A percentile compares a stretch with the other conserved stretches of the same genome.
Evolutionary conservation across 352 stramenopile genomes (phyloP).

Genomic region (Pythium sp.): DNA sequence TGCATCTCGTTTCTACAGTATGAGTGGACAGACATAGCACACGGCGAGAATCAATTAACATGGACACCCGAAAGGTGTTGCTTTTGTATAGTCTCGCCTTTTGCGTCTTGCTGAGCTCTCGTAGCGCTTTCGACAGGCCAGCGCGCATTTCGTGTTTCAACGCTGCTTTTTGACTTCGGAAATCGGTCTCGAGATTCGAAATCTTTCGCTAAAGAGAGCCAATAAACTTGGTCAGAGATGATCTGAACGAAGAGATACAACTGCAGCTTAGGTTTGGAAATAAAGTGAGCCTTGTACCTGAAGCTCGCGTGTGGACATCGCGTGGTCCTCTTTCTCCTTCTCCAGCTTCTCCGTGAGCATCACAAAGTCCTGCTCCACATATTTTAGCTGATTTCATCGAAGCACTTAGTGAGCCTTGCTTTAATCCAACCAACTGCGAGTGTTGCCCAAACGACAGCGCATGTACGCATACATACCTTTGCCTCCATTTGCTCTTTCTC

Average conservation of each 20-base stretch:
- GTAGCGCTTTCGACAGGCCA: constrained; percentile 54
- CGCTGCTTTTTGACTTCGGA: constrained; percentile 26
- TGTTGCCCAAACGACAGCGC: background rate
- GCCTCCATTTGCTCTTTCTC: constrained; percentile 62
- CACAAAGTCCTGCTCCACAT: constrained; percentile 60
- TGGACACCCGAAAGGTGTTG: background rate
- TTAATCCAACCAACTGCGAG: background rate
- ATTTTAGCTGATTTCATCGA: constrained; percentile 45
- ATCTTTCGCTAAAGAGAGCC: constrained; percentile 36
- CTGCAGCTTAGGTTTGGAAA: background rate
- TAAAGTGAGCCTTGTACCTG: constrained; percentile 31
- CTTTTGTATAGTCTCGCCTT: constrained; percentile 31
- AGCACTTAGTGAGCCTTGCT: background rate
- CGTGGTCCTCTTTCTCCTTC: constrained; percentile 58
- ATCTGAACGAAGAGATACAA: background rate
- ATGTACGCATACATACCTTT: constrained; percentile 34
- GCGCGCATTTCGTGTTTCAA: constrained; percentile 55
- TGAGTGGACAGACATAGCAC: background rate
- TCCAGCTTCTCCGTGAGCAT: constrained; percentile 52
- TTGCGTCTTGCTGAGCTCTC: constrained; percentile 59
- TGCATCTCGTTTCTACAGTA: constrained; percentile 62
- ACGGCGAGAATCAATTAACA: background rate
- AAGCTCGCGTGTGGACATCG: constrained; percentile 32
- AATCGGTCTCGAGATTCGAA: constrained; percentile 37
- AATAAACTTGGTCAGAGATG: background rate